A percentile compares a stretch with the other conserved stretches of the same genome.
Conservation (phyloP, 768 basidiomycete species). For the Omphalotus guepiniiformis region DNA sequence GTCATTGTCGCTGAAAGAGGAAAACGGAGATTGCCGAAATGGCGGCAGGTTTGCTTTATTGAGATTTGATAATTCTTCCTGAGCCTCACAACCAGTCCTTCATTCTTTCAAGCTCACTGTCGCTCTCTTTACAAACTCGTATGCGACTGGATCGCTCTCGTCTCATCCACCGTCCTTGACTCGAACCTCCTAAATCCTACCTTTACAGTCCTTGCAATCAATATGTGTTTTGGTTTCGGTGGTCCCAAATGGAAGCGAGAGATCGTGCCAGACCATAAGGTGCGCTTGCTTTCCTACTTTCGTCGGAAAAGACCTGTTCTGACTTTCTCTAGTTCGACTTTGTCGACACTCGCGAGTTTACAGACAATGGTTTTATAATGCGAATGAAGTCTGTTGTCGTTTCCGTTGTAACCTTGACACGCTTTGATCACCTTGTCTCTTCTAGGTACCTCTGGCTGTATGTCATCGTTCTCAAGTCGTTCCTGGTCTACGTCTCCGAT, state of each 20-base stretch:
- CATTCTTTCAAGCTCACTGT: conserved; percentile 24
- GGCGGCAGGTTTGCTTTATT: background rate
- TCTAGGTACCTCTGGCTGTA: conserved; percentile 90
- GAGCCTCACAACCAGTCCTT: conserved; percentile 11
- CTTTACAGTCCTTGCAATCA: conserved; percentile 18
- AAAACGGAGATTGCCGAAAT: background rate
- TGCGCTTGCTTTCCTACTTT: conserved; percentile 27
- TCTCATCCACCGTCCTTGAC: conserved; percentile 15
- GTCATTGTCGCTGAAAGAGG: too few species aligned
- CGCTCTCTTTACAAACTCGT: conserved; percentile 13
- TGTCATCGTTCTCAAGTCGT: conserved; percentile 88
- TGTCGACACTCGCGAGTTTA: conserved; percentile 90
- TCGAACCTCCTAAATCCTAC: conserved; percentile 21
- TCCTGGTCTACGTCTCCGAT: conserved; percentile 96
- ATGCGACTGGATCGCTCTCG: conserved; percentile 54
- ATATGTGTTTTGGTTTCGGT: conserved; percentile 59
- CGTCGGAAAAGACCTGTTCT: conserved; percentile 14
- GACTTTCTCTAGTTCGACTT: conserved; percentile 80
- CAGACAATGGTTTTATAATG: conserved; percentile 81
- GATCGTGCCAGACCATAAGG: conserved; percentile 97
- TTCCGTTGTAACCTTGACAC: background rate
- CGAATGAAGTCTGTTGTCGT: conserved; percentile 83
- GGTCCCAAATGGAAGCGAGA: conserved; percentile 95
- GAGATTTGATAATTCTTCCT: background rate
- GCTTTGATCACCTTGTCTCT: background rate